These are phyloP conservation scores for Porcisia hertigi DNA, from an alignment of 208 protist genomes.

Conservation along the genomic window DNA sequence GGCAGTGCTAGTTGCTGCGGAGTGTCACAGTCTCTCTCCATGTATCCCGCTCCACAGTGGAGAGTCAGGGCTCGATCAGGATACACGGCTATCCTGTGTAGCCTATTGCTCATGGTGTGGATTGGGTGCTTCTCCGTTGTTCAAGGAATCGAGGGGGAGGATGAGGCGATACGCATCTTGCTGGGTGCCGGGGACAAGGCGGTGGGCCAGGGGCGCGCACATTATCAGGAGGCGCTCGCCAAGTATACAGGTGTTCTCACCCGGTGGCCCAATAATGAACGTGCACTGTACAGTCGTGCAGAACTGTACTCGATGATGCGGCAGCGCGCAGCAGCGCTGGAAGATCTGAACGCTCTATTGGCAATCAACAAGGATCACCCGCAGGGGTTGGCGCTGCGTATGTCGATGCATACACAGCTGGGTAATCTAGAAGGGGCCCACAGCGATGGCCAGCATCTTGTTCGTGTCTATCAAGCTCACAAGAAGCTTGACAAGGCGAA, in stretches of 20 bases:
- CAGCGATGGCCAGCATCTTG: slow-evolving; percentile 42
- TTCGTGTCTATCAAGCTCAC: slow-evolving; percentile 36
- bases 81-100: neutral
- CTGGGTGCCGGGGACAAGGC: slow-evolving; percentile 71
- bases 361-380: slow-evolving; percentile 39
- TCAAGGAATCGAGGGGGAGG: slow-evolving; percentile 13
- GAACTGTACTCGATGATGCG: slow-evolving; percentile 77
- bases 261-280: slow-evolving; percentile 54
- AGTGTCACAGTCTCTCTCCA: neutral
- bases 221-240: slow-evolving; percentile 83
- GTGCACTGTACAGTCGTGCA: slow-evolving; percentile 77
- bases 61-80: neutral
- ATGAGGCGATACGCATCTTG: slow-evolving; percentile 51
- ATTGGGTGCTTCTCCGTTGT: neutral
- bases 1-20: neutral
- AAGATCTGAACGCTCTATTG: slow-evolving; percentile 67
- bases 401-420: slow-evolving; percentile 52
- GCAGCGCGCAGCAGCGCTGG: slow-evolving; percentile 38
- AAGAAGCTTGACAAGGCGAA: slow-evolving; percentile 26
- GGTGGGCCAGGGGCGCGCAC: slow-evolving; percentile 54
- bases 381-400: slow-evolving; percentile 53
- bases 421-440: slow-evolving; percentile 58
- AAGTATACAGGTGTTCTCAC: slow-evolving; percentile 83
- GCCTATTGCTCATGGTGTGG: neutral
- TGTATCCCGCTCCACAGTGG: neutral